Conservation (phyloP, 371 early-diverging fungal genomes). For the Apophysomyces variabilis region DNA sequence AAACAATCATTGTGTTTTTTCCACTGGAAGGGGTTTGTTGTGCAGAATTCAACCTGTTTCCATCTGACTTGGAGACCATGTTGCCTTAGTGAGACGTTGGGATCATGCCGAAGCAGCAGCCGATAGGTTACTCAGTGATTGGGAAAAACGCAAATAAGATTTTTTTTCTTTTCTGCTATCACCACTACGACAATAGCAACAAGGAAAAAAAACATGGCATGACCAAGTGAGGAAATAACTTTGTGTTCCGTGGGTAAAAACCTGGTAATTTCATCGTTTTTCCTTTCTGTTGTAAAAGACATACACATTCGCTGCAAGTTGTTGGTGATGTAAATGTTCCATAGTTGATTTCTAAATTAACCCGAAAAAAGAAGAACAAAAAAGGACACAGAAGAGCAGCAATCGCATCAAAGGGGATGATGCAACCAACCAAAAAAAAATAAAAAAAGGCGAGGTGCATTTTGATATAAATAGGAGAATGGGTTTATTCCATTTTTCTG, state of each 20-base stretch:
- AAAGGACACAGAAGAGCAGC: neutral
- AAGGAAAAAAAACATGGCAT: slow-evolving; percentile 1
- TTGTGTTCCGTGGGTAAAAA: neutral
- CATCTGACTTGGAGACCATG: no score
- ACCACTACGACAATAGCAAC: neutral
- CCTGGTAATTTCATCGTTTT: neutral
- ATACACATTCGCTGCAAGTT: neutral
- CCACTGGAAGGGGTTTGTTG: no score
- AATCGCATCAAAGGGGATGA: neutral
- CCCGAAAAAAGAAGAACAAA: neutral
- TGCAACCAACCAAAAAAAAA: neutral
- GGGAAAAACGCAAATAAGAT: no score
- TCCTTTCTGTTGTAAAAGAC: neutral
- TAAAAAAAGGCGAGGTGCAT: slow-evolving; percentile 6
- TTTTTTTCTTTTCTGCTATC: no score
- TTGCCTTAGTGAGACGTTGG: no score
- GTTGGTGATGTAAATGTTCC: neutral
- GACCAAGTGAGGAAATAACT: neutral
- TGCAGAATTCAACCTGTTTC: no score
- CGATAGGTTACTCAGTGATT: no score
- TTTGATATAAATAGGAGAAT: neutral
- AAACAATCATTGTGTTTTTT: no score
- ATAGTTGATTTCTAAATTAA: slow-evolving; percentile 7
- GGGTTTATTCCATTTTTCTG: neutral
- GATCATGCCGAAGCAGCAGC: no score